Evolutionary conservation across 768 basidiomycete genomes (phyloP).

Genomic region (Scleroderma citrinum): DNA sequence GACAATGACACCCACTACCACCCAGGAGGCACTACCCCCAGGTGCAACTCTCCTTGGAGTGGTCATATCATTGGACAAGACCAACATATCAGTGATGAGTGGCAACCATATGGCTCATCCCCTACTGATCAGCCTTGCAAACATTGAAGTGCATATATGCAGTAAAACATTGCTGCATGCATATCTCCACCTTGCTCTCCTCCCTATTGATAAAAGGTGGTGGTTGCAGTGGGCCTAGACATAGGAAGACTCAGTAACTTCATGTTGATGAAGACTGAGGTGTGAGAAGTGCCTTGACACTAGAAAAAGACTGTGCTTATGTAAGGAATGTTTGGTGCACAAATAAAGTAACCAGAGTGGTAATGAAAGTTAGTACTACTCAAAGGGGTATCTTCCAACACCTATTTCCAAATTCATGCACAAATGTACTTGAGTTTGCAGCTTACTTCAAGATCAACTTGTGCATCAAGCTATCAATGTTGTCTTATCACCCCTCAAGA

Average conservation of each 20-base stretch:
- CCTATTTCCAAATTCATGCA: constrained; percentile 7
- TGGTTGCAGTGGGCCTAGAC: too few relatives aligned
- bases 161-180: too few relatives aligned
- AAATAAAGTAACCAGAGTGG: too few relatives aligned
- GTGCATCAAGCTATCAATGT: constrained; percentile 15
- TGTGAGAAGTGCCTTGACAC: too few relatives aligned
- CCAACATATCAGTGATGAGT: constrained; percentile 2
- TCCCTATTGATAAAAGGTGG: too few relatives aligned
- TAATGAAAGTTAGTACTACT: too few relatives aligned
- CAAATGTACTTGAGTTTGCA: constrained; percentile 4
- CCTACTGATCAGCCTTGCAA: background rate
- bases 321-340: too few relatives aligned
- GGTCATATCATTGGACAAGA: constrained; percentile 9
- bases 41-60: constrained; percentile 3
- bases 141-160: too few relatives aligned
- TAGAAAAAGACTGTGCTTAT: too few relatives aligned
- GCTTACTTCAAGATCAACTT: constrained; percentile 13
- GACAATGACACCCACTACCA: constrained; percentile 33
- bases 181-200: constrained; percentile 2
- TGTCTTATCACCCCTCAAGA: constrained; percentile 11
- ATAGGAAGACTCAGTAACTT: too few relatives aligned
- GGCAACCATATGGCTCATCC: constrained; percentile 20
- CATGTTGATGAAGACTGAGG: too few relatives aligned
- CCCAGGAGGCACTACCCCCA: background rate
- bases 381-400: too few relatives aligned